A percentile compares a stretch with the other conserved stretches of the same genome.
phyloP scores from a whole-genome alignment of 2,329 filamentous ascomycete species.

The Xenoacremonium recifei region DNA sequence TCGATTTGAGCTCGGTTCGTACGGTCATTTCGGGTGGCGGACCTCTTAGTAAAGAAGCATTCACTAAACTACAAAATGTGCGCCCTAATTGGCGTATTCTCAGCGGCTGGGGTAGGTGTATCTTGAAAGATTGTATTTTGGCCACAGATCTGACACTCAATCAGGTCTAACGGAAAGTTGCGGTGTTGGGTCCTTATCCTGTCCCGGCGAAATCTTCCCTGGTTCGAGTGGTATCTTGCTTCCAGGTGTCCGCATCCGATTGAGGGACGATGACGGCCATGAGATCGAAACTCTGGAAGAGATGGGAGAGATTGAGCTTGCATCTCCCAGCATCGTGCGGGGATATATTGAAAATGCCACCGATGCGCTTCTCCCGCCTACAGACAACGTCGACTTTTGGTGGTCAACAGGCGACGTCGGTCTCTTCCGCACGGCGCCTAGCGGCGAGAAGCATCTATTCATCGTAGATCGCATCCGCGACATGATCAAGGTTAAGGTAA shows the following conservation, averaged over 20 bases:
- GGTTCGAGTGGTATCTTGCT: slow-evolving; percentile 7
- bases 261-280: slow-evolving; percentile 1
- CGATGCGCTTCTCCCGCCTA: slow-evolving; percentile 1
- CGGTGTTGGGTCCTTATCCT: slow-evolving; percentile 1
- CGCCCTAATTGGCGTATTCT: slow-evolving; percentile 2
- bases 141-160: neutral
- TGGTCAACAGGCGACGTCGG: slow-evolving; percentile 5
- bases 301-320: slow-evolving; percentile 4
- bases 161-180: slow-evolving; percentile 4
- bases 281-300: slow-evolving; percentile 1
- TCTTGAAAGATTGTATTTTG: neutral
- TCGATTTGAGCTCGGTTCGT: slow-evolving; percentile 2
- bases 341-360: slow-evolving; percentile 3
- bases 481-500: slow-evolving; percentile 9
- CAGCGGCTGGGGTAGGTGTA: slow-evolving; percentile 2
- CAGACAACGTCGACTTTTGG: slow-evolving; percentile 2
- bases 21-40: slow-evolving; percentile 3
- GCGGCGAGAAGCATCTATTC: slow-evolving; percentile 5
- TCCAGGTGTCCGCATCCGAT: slow-evolving; percentile 2
- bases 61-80: neutral
- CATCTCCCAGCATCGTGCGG: slow-evolving; percentile 2
- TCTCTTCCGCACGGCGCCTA: slow-evolving; percentile 1
- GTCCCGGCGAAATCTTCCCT: slow-evolving; percentile 1
- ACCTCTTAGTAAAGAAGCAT: slow-evolving; percentile 1
- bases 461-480: slow-evolving; percentile 6